Conservation (phyloP, 768 basidiomycete genomes). For the Podaxis pistillaris region DNA sequence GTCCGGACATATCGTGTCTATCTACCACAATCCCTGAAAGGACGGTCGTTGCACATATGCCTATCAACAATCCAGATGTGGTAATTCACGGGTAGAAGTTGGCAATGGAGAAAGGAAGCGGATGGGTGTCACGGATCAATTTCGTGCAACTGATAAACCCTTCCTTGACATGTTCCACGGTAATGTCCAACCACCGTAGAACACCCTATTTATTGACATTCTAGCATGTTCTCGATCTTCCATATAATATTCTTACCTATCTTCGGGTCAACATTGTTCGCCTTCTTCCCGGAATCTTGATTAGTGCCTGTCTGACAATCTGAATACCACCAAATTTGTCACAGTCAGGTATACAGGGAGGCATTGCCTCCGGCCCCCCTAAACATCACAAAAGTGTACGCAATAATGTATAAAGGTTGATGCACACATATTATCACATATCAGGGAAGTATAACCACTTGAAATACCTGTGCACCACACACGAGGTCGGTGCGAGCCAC, state of each 20-base stretch:
- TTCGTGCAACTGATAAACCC: neutral
- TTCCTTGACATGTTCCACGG: neutral
- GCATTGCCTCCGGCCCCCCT: neutral
- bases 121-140: neutral
- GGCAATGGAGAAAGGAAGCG: neutral
- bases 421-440: neutral
- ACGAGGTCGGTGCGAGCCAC: neutral
- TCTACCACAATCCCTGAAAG: neutral
- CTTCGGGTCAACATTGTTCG: neutral
- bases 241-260: neutral
- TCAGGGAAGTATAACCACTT: neutral
- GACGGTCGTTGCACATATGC: neutral
- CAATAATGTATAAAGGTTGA: no score
- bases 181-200: neutral
- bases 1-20: neutral
- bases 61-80: neutral
- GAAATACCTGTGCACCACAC: neutral
- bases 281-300: neutral
- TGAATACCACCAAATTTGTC: neutral
- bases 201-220: neutral
- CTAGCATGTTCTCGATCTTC: neutral
- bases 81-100: neutral
- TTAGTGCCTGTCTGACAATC: neutral
- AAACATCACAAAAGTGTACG: neutral
- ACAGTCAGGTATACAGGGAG: neutral